A percentile compares a stretch with the other conserved stretches of the same genome.
Evolutionary conservation across 805 yeast species (phyloP).

Genomic region (Yamadazyma sp.): DNA sequence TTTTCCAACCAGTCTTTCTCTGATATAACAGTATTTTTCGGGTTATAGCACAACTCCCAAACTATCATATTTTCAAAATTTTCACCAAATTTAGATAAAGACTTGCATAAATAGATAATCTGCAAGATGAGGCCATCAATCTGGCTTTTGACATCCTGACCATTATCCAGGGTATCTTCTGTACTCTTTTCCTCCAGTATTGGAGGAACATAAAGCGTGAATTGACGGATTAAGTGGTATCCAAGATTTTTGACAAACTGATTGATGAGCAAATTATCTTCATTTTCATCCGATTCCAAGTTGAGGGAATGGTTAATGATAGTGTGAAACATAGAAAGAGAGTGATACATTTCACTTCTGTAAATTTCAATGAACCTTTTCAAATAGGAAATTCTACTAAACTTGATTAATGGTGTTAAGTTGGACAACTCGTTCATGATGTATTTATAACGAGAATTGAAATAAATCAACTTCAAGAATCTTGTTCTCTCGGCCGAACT

Average conservation of each 20-base stretch:
- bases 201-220: constrained; percentile 24
- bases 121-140: constrained; percentile 76
- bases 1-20: constrained; percentile 38
- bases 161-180: constrained; percentile 17
- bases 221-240: constrained; percentile 22
- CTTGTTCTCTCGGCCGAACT: constrained; percentile 49
- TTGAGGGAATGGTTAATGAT: constrained; percentile 47
- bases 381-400: constrained; percentile 58
- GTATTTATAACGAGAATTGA: constrained; percentile 68
- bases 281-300: constrained; percentile 16
- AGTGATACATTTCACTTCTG: constrained; percentile 78
- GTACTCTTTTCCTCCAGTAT: constrained; percentile 11
- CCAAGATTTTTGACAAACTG: constrained; percentile 34
- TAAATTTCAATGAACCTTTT: constrained; percentile 81
- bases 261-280: constrained; percentile 24
- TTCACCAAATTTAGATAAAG: constrained; percentile 68
- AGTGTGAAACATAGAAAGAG: constrained; percentile 64
- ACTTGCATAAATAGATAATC: constrained; percentile 83
- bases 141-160: constrained; percentile 38
- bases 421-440: constrained; percentile 60
- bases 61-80: constrained; percentile 63
- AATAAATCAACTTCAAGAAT: constrained; percentile 51
- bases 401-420: constrained; percentile 53
- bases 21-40: constrained; percentile 20
- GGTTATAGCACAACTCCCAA: constrained; percentile 29